phyloP scores from a whole-genome alignment of 345 rosid genomes.

The Eucalyptus marginata region DNA sequence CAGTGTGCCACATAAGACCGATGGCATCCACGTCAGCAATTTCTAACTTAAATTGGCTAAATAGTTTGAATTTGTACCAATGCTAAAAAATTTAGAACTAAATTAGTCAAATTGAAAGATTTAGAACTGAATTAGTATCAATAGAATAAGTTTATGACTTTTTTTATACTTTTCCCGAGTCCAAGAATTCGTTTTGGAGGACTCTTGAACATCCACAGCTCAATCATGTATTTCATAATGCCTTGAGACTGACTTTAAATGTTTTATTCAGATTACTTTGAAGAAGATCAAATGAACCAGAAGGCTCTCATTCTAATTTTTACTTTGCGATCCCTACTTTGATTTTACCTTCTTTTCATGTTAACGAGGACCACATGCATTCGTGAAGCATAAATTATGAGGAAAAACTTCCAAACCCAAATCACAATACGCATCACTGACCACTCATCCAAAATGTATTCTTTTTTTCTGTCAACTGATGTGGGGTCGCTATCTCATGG shows the following conservation, averaged over 20 bases:
- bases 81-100: no score
- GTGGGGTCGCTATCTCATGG: not conserved
- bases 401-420: not conserved
- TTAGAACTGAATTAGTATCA: no score
- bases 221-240: not conserved
- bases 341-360: not conserved
- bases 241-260: not conserved
- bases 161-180: not conserved
- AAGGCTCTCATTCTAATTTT: not conserved
- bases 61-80: no score
- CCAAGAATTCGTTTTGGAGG: not conserved
- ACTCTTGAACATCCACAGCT: not conserved
- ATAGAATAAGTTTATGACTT: no score
- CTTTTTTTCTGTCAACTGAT: not conserved
- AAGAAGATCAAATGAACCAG: not conserved
- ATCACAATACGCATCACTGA: not conserved
- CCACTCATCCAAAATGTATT: not conserved
- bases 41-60: no score
- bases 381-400: not conserved
- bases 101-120: no score
- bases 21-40: accelerated
- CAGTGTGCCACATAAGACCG: no score
- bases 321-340: not conserved
- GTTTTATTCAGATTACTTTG: not conserved
- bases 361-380: not conserved